Percentiles rank a stretch among this genome's conserved stretches.
Evolutionary conservation across 371 early-diverging fungal genomes (phyloP).

Genomic region (Mucor plumbeus): DNA sequence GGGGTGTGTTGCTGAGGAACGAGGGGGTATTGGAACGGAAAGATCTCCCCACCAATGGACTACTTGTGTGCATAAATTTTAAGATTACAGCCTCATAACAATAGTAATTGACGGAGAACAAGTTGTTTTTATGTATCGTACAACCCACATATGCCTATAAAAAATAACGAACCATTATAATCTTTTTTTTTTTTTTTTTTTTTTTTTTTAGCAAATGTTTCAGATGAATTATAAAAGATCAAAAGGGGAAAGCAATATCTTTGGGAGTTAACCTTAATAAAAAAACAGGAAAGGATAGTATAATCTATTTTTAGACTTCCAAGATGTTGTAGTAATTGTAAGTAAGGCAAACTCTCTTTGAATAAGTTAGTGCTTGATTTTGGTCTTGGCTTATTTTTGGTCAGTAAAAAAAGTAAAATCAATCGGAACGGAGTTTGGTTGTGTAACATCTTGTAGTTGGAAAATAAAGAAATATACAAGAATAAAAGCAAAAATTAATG

Average conservation of each 20-base stretch:
- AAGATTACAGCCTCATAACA: background rate
- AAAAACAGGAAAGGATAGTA: background rate
- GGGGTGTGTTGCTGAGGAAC: background rate
- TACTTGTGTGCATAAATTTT: background rate
- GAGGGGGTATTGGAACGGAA: background rate
- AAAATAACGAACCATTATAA: background rate
- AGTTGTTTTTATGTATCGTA: background rate
- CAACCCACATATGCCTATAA: background rate
- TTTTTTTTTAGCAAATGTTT: background rate
- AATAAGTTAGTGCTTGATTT: background rate
- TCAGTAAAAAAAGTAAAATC: background rate
- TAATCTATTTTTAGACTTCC: background rate
- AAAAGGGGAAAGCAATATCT: conserved; percentile 1
- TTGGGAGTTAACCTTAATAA: conserved; percentile 1
- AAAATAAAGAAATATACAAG: background rate
- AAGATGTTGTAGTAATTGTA: background rate
- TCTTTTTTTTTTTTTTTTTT: background rate
- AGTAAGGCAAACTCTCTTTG: background rate
- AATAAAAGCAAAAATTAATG: background rate
- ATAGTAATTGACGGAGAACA: conserved; percentile 1
- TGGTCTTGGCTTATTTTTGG: background rate
- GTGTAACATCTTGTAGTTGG: background rate
- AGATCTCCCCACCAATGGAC: conserved; percentile 7
- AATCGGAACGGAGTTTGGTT: background rate
- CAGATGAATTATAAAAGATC: background rate